Conservation (phyloP, 139 green algal genomes). For the Tetradesmus lagerheimii region DNA sequence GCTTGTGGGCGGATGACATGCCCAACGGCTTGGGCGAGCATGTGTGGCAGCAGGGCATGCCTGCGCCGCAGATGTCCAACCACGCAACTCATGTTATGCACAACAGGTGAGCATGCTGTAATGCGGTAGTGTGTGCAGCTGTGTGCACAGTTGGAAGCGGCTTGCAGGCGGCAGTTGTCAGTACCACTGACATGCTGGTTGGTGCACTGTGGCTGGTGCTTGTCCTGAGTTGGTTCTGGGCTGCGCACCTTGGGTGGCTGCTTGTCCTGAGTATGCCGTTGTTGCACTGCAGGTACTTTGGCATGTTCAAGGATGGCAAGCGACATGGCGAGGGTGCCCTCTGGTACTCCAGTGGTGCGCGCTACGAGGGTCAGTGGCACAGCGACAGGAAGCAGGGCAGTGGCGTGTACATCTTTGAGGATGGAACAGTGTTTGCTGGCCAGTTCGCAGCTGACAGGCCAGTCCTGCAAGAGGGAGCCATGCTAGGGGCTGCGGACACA, state of each 20-base stretch:
- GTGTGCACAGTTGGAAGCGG: no score
- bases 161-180: neutral
- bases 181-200: neutral
- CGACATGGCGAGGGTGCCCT: constrained; percentile 70
- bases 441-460: constrained; percentile 69
- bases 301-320: constrained; percentile 69
- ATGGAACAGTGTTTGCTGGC: constrained; percentile 63
- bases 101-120: constrained; percentile 68
- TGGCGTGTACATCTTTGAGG: constrained; percentile 62
- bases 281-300: constrained; percentile 62
- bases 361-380: constrained; percentile 67
- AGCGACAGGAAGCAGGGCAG: constrained; percentile 52
- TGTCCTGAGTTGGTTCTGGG: neutral
- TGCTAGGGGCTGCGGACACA: constrained; percentile 46
- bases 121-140: neutral
- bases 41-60: constrained; percentile 63
- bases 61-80: constrained; percentile 44
- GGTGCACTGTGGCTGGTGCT: neutral
- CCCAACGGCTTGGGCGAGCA: constrained; percentile 72
- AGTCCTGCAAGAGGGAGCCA: constrained; percentile 47
- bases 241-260: no score
- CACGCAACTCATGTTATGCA: constrained; percentile 73
- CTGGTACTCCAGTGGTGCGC: constrained; percentile 72
- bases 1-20: constrained; percentile 66
- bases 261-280: neutral